Evolutionary conservation across 2,329 filamentous ascomycete genomes (phyloP), one percentile per base, ranked within the genome.

Genomic region (Penicillium frequentans): DNA sequence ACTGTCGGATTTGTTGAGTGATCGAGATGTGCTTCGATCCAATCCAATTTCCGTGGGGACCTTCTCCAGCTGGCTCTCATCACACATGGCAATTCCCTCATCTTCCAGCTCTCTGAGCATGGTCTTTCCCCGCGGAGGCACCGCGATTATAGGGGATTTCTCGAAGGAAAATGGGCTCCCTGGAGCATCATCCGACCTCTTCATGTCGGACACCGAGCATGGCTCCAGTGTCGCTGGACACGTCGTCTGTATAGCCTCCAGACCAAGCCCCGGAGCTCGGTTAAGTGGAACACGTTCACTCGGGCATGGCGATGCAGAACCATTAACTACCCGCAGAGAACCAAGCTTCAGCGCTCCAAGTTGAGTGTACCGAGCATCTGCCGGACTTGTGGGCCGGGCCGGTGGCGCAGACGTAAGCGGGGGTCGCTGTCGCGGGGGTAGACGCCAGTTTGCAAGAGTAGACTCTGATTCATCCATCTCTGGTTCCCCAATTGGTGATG

Each of bases 251-350:
- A 61, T 44, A 44, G 60, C 53, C n/a, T 58, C 53, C 21, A 61
- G 53, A 1, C 61, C 63, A 14, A 66, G 49, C 8, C 61, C 64
- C 10, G 65, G 47, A 48, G 64, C 27, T 24, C 51, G 58, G 26
- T 60, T 53, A 13, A 71, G 54, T 21, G 61, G 65, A 43, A 64
- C 59, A 23, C 71, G 68, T 27, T 75, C 71, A 56, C 72, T 76
- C 11, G 73, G 67, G 31, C 70, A 73, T 10, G 74, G 73, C 11
- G 74, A 76, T n/a, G 65, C 64, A 23, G 71, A 70, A 5, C 71
- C 70, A 54, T 76, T 76, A 7, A 76, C 73, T 8, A 76, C 71
- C 23, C 74, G 71, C 29, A 76, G 53, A n/a, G 74, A 75, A 10
- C 74, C 74, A 24, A 74, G 58, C 49, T 75, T 75, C n/a, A 76